A percentile compares a stretch with the other conserved stretches of the same genome.
These are phyloP conservation scores for Reticulascus tulasneorum DNA, from an alignment of 2,329 filamentous ascomycete species.

Conservation along the genomic window DNA sequence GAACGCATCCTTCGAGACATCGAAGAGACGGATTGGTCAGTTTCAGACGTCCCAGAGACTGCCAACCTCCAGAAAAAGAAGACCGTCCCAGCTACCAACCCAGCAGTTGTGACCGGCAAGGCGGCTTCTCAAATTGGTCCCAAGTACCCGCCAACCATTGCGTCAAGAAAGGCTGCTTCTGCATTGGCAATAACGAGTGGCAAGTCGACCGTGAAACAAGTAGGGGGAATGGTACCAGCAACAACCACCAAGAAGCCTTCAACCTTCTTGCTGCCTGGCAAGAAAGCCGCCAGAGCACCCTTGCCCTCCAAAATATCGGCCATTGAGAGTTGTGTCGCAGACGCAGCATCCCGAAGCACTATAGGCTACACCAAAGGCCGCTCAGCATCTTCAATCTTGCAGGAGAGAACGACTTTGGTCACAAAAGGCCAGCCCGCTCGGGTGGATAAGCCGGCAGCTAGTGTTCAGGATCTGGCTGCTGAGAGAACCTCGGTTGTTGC, in stretches of 20 bases:
- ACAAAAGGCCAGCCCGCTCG: too few species aligned
- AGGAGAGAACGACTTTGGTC: too few species aligned
- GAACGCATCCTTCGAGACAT: conserved; percentile 64
- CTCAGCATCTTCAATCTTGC: conserved; percentile 44
- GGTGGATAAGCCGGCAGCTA: conserved; percentile 12
- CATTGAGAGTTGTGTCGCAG: conserved; percentile 57
- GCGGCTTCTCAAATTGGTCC: too few species aligned
- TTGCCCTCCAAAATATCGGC: conserved; percentile 42
- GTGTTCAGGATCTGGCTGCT: neutral
- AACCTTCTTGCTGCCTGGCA: conserved; percentile 24
- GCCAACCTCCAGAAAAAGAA: conserved; percentile 29
- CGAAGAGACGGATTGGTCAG: conserved; percentile 58
- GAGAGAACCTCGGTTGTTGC: conserved; percentile 9
- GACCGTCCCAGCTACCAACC: conserved; percentile 14
- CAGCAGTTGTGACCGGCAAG: conserved; percentile 6
- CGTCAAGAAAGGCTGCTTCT: conserved; percentile 50
- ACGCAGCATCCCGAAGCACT: conserved; percentile 71
- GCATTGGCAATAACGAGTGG: conserved; percentile 40
- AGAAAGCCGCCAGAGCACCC: conserved; percentile 31
- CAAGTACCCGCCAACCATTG: conserved; percentile 21
- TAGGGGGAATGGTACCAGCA: conserved; percentile 10
- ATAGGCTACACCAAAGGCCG: conserved; percentile 82
- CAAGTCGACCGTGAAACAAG: conserved; percentile 19
- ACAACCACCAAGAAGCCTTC: conserved; percentile 21
- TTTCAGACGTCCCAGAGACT: conserved; percentile 50